phyloP scores from a whole-genome alignment of 73 alveolate genomes.

The Paramecium tetraurelia region DNA sequence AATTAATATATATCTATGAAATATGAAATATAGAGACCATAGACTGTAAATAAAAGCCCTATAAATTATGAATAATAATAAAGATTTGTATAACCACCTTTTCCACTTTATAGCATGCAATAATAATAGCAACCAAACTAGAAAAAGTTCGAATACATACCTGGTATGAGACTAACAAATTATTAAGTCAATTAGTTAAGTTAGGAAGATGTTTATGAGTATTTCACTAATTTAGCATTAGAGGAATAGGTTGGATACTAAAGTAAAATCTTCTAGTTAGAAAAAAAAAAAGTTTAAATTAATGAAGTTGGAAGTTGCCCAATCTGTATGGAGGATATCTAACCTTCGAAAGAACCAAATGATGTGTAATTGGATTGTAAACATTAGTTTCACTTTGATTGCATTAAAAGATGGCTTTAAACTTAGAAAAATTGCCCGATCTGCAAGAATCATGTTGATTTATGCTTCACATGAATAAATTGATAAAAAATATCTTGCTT shows the following conservation, averaged over 20 bases:
- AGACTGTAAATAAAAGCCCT: background rate
- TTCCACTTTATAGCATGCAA: too few relatives aligned
- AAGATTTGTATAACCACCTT: too few relatives aligned
- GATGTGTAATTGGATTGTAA: background rate
- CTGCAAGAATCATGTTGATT: background rate
- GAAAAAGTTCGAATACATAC: background rate
- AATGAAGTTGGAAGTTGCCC: background rate
- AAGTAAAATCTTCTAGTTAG: background rate
- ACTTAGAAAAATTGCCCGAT: background rate
- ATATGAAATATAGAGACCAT: background rate
- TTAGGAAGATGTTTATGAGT: background rate
- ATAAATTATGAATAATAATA: too few relatives aligned
- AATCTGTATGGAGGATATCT: background rate
- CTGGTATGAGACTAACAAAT: background rate
- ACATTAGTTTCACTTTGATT: background rate
- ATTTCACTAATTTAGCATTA: background rate
- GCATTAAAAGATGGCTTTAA: background rate
- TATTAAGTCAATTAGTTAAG: background rate
- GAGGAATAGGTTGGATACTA: background rate
- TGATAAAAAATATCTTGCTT: background rate
- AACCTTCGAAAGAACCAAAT: background rate
- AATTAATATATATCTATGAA: too few relatives aligned
- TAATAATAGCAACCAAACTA: background rate
- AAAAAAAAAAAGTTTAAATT: background rate
- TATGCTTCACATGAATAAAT: background rate